Evolutionary conservation across 805 yeast genomes (phyloP), one percentile per base, ranked within the genome.

Genomic region (Suhomyces emberorum): DNA sequence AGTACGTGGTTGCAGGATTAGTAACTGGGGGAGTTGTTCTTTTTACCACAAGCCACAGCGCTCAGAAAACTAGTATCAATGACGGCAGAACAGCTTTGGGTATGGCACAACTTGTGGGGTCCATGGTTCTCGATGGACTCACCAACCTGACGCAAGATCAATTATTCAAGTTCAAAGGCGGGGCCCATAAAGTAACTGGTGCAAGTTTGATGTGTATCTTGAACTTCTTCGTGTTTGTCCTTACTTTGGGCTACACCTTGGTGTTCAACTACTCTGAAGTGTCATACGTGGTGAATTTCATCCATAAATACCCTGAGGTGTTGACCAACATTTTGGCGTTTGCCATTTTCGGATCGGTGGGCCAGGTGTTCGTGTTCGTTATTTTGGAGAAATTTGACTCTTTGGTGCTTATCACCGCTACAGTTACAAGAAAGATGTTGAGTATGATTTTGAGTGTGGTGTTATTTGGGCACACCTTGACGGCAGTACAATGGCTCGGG

Each of bases 341-440:
- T 59, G 81, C 89, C 0, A 36, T 79, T 0, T 81, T 87, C 54
- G 98, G 98, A 2, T 81, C 97, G 0, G 51, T 88, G 18, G 99
- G 99, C 11, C 98, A 93, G 60, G 76, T 89, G n/a, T 93, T 95
- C 62, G 87, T 93, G 28, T 93, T 89, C 55, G 61, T 79, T 35
- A 88, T 95, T 2, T 64, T 93, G 30, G 93, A 87, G 48, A 72
- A 77, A 39, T 93, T 86, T 55, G 96, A 91, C 32, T 87, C 96
- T 2, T 65, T 93, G 41, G 76, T 85, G 0, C 68, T 93, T 37
- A 88, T 91, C 19, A 91, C 96, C 27, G 91, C 95, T 12, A 93
- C 98, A 0, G 97, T 93, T 7, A 91, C 98, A 1, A 74, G 99
- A 49, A 93, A 93, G 54, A 91, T 93, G 96, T 68, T 88, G 32